Evolutionary conservation across 1,284 basidiomycete species (phyloP), one percentile per base, ranked within the genome.

Genomic region (Anthracocystis walkeri): DNA sequence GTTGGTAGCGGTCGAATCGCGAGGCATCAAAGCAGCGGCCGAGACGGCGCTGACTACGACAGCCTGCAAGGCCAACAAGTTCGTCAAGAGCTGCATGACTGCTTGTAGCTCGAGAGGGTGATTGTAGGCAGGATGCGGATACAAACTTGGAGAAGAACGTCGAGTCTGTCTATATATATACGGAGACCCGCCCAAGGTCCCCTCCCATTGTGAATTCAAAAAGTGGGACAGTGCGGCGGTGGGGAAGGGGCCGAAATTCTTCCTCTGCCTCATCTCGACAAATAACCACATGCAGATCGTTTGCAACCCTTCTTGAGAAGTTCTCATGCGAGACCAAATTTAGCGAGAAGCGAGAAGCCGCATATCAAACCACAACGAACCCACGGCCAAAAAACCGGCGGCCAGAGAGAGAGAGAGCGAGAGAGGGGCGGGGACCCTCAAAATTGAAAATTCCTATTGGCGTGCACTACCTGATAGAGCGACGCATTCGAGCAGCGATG

Each of bases 21-120:
- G 68, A 18, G 62, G 62, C 7, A 58, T 6, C 27, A 70, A 7
- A 5, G 58, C 56, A 2, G 61, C 67, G 1, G 61, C 62, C 49
- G 62, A 64, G 44, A 65, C 68, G 50, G 58, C 58, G 7, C 35
- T 50, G 16, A 41, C 68, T 27, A 70, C 21, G 29, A 65, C n/a
- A 20, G 68, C 62, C 12, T 58, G 68, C 42, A 70, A 8, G 29
- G 68, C 68, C 35, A 70, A 16, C 20, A 65, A 18, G 29, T 45
- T 45, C 20, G 58, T 14, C 0, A 55, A n/a, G 31, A 70, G 41
- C 54, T 65, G 62, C 58, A 70, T 70, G 20, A 18, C 16, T 41
- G 46, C 12, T 16, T 29, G 6, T 33, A 31, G 18, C 25, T 31
- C 23, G 23, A 45, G 14, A 31, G 16, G n/a, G 27, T 11, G 48